These are phyloP conservation scores for Malus sylvestris DNA, from an alignment of 306 rosid species.

Conservation along the genomic window DNA sequence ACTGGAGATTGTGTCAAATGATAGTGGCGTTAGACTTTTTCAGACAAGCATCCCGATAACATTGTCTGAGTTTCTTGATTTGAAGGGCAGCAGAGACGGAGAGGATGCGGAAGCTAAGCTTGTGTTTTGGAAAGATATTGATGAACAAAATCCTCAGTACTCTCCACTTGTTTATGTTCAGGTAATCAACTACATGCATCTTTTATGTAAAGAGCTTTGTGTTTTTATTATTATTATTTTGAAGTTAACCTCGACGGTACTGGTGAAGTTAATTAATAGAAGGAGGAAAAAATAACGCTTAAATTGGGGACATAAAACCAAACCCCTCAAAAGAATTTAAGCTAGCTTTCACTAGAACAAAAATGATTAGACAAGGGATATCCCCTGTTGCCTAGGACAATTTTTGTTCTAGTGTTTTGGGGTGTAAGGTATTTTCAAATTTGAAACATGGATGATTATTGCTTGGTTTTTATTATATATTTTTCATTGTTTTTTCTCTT, in stretches of 20 bases:
- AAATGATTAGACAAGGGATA: too few species aligned
- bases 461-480: not conserved
- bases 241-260: too few species aligned
- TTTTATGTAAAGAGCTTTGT: not conserved
- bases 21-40: conserved; percentile 45
- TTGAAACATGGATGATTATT: not conserved
- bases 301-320: too few species aligned
- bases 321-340: too few species aligned
- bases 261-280: too few species aligned
- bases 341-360: too few species aligned
- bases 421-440: not conserved
- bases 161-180: conserved; percentile 58
- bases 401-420: too few species aligned
- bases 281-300: too few species aligned
- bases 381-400: too few species aligned
- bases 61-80: conserved; percentile 30
- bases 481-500: not conserved
- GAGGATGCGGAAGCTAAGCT: conserved; percentile 37
- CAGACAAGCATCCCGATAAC: conserved; percentile 18
- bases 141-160: conserved; percentile 30
- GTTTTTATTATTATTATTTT: too few species aligned
- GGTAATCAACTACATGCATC: conserved; percentile 16
- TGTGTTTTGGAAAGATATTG: conserved; percentile 56
- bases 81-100: not conserved
- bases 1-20: conserved; percentile 36